Evolutionary conservation across 2,329 filamentous ascomycete genomes (phyloP).

Genomic region (Monosporascus sp.): DNA sequence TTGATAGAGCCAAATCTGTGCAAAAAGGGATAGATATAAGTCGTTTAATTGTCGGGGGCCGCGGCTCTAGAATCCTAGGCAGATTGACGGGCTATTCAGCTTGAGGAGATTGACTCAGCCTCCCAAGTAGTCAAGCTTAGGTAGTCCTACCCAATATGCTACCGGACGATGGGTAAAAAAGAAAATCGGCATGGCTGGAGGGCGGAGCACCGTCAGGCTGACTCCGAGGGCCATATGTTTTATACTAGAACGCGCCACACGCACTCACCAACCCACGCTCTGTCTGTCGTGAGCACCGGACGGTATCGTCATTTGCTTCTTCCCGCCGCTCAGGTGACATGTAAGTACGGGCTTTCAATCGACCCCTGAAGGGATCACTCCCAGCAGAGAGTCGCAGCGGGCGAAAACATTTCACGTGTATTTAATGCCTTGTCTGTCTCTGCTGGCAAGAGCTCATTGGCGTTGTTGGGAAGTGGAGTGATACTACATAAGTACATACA

Average conservation of each 20-base stretch:
- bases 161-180: not conserved
- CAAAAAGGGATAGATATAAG: no score
- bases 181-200: not conserved
- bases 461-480: slow-evolving; percentile 4
- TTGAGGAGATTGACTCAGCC: not conserved
- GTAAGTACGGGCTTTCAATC: not conserved
- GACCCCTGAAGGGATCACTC: not conserved
- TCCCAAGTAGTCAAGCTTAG: not conserved
- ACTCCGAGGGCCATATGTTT: not conserved
- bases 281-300: not conserved
- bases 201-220: not conserved
- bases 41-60: not conserved
- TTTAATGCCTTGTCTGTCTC: slow-evolving; percentile 3
- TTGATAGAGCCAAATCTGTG: no score
- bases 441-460: slow-evolving; percentile 12
- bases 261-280: not conserved
- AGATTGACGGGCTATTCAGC: not conserved
- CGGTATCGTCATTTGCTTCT: not conserved
- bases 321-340: not conserved
- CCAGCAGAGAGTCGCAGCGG: slow-evolving; percentile 8
- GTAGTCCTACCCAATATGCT: not conserved
- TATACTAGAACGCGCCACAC: not conserved
- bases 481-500: not conserved
- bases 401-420: not conserved
- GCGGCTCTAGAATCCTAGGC: not conserved